Conservation (phyloP, 768 basidiomycete genomes). For the Amanita pallidorosea region DNA sequence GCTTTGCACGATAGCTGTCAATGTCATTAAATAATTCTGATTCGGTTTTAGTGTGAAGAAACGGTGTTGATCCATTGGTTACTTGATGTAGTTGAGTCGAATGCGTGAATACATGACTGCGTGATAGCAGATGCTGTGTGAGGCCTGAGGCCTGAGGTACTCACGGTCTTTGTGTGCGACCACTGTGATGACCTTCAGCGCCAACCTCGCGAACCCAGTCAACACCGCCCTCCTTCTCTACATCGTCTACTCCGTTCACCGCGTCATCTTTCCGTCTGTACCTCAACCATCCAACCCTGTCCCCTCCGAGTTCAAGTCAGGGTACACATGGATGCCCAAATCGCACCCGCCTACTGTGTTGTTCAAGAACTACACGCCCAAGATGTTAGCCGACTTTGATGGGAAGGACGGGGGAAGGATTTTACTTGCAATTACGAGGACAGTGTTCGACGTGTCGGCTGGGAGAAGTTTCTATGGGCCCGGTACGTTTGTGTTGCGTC, state of each 20-base stretch:
- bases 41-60: background rate
- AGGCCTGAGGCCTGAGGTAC: too few relatives aligned
- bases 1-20: too few relatives aligned
- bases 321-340: constrained; percentile 91
- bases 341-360: constrained; percentile 69
- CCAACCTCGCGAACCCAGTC: constrained; percentile 55
- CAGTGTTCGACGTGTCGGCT: constrained; percentile 87
- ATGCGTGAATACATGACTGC: too few relatives aligned
- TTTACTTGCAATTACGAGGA: constrained; percentile 64
- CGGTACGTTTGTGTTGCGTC: constrained; percentile 49
- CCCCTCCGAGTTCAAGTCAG: constrained; percentile 62
- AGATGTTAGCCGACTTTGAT: constrained; percentile 57
- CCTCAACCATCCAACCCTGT: constrained; percentile 31
- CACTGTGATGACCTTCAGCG: background rate
- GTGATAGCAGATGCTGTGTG: too few relatives aligned
- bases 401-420: constrained; percentile 24
- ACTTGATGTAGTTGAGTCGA: too few relatives aligned
- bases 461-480: constrained; percentile 94
- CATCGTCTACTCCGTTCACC: constrained; percentile 67
- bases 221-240: constrained; percentile 74
- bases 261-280: constrained; percentile 60
- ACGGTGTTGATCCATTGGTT: too few relatives aligned
- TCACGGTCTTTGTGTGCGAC: background rate
- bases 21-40: background rate
- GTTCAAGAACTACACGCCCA: constrained; percentile 71